phyloP scores from a whole-genome alignment of 1,284 basidiomycete species.

The Stygiomarasmius scandens region DNA sequence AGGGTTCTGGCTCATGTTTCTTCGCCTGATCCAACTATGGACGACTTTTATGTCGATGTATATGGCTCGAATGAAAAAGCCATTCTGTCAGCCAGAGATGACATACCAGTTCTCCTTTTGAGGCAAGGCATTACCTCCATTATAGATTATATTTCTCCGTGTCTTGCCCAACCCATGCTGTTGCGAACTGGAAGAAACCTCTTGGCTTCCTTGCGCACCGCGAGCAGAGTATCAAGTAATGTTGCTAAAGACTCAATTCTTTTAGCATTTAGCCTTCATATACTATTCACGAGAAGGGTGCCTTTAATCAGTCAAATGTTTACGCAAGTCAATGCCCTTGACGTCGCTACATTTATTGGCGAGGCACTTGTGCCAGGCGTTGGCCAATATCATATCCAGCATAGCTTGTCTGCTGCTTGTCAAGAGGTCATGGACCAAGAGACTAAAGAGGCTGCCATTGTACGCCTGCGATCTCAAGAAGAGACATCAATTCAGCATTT shows the following conservation, averaged over 20 bases:
- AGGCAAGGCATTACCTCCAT: constrained; percentile 28
- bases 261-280: constrained; percentile 12
- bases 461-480: constrained; percentile 28
- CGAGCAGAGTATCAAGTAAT: constrained; percentile 28
- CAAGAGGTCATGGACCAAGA: constrained; percentile 33
- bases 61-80: constrained; percentile 39
- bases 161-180: constrained; percentile 41
- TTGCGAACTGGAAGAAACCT: constrained; percentile 43
- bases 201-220: constrained; percentile 31
- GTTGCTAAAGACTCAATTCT: constrained; percentile 5
- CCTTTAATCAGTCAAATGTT: constrained; percentile 31
- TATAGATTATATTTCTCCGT: constrained; percentile 31
- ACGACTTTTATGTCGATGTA: constrained; percentile 51
- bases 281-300: constrained; percentile 10
- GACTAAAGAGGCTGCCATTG: constrained; percentile 29
- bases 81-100: constrained; percentile 34
- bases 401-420: constrained; percentile 27
- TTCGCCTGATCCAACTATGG: constrained; percentile 32
- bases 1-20: constrained; percentile 54
- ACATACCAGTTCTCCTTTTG: constrained; percentile 33
- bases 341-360: constrained; percentile 23
- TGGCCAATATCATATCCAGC: constrained; percentile 9
- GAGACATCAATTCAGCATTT: constrained; percentile 41
- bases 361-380: constrained; percentile 11
- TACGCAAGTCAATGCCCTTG: constrained; percentile 29